Conservation (phyloP, 805 yeast genomes). For the Dipodascopsis tothii region DNA sequence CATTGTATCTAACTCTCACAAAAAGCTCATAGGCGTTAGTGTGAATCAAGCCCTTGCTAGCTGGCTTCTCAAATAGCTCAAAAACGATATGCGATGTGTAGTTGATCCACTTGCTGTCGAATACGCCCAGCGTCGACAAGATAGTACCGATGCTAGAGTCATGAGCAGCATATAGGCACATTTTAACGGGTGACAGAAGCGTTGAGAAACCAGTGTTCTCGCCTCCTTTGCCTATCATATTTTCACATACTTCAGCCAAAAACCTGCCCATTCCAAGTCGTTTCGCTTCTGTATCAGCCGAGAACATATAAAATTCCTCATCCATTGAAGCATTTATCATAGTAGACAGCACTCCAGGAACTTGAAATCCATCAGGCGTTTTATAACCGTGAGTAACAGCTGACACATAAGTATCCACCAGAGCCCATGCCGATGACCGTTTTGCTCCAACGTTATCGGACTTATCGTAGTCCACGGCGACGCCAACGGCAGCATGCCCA, state of each 20-base stretch:
- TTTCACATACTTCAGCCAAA: conserved; percentile 13
- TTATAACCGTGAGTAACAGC: conserved; percentile 13
- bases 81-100: conserved; percentile 21
- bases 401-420: conserved; percentile 18
- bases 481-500: no score
- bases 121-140: conserved; percentile 19
- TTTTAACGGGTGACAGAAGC: not conserved
- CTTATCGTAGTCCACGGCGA: no score
- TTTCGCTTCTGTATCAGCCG: conserved; percentile 8
- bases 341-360: conserved; percentile 7
- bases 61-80: conserved; percentile 16
- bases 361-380: conserved; percentile 11
- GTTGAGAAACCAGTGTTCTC: not conserved
- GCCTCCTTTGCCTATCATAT: conserved; percentile 9
- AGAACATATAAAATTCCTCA: conserved; percentile 14
- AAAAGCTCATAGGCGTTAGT: not conserved
- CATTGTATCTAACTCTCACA: conserved; percentile 21
- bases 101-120: conserved; percentile 20
- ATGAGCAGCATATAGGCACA: conserved; percentile 21
- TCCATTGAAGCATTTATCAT: conserved; percentile 16
- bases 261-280: conserved; percentile 20
- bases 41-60: not conserved
- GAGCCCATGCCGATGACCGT: conserved; percentile 16
- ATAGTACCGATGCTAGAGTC: conserved; percentile 23
- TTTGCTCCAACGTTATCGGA: no score